Base-by-base conservation (phyloP, 2,329 filamentous ascomycete genomes). In the Setomelanomma holmii region DNA sequence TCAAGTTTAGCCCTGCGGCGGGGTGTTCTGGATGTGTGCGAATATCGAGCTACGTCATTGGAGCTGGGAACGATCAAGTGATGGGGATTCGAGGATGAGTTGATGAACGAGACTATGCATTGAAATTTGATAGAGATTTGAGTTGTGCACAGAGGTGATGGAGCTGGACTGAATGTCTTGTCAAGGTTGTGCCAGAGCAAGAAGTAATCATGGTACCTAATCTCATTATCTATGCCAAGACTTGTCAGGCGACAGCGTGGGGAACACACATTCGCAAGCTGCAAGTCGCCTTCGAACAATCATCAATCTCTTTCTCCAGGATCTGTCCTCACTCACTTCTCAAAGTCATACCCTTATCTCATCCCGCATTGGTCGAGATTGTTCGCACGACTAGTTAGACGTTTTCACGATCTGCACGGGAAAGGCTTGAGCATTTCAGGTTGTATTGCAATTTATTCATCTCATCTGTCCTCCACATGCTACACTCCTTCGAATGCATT, bases 221-320 rank as follows among this genome's bases (percentile, higher is more conserved):
- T 64, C 40, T 27, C 27, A 51, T 67, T 64, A 61, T 52, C 48
- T 41, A 56, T 56, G 62, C 64, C 59, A 63, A 64, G 64, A 17
- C 53, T 16, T 20, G n/a, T 10, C 17, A 47, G 51, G 52, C 46
- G 56, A 35, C 48, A 56, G 52, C 57, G 62, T 63, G 62, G 62
- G 62, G 60, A 56, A 36, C 36, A 47, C 19, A 11, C 7, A 33
- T n/a, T 22, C 14, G 27, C 10, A 10, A 30, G 27, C 27, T n/a
- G n/a, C n/a, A n/a, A n/a, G n/a, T n/a, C n/a, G n/a, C n/a, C n/a
- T n/a, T n/a, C n/a, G n/a, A n/a, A n/a, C n/a, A n/a, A n/a, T n/a
- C n/a, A n/a, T n/a, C n/a, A n/a, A n/a, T n/a, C n/a, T n/a, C n/a
- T n/a, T n/a, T n/a, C n/a, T n/a, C n/a, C n/a, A n/a, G n/a, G n/a